phyloP scores from a whole-genome alignment of 192 early-diverging fungal genomes.

The Linnemannia elongata region DNA sequence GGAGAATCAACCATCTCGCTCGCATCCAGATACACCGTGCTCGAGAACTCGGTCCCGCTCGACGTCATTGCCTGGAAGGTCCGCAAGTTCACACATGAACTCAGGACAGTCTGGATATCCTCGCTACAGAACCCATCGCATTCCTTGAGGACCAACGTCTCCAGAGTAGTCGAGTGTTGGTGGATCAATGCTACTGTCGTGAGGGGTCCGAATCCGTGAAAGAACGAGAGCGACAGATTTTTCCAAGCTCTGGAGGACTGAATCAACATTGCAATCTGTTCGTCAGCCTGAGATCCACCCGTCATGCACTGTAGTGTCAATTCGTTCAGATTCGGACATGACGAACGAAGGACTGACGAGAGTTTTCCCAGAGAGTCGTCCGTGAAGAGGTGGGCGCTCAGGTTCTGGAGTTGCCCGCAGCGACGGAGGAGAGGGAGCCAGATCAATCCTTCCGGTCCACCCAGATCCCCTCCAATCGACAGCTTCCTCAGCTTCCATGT shows the following conservation, averaged over 20 bases:
- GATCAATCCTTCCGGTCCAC: slow-evolving; percentile 21
- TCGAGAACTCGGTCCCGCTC: slow-evolving; percentile 31
- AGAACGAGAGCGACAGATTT: slow-evolving; percentile 23
- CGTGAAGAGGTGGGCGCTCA: slow-evolving; percentile 21
- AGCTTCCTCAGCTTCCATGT: slow-evolving; percentile 24
- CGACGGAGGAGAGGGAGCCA: slow-evolving; percentile 33
- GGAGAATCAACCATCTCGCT: slow-evolving; percentile 40
- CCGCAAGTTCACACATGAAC: slow-evolving; percentile 25
- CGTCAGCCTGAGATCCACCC: slow-evolving; percentile 33
- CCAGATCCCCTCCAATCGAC: slow-evolving; percentile 32
- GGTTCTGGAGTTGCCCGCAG: not conserved
- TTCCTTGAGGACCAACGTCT: slow-evolving; percentile 29
- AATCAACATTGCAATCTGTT: slow-evolving; percentile 25
- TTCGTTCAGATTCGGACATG: slow-evolving; percentile 23
- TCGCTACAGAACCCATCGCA: slow-evolving; percentile 43
- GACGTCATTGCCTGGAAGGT: slow-evolving; percentile 38
- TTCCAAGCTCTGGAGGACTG: slow-evolving; percentile 19
- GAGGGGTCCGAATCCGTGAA: slow-evolving; percentile 41
- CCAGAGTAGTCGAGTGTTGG: slow-evolving; percentile 25
- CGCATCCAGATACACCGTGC: slow-evolving; percentile 48
- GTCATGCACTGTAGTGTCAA: slow-evolving; percentile 32
- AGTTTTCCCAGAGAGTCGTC: slow-evolving; percentile 11
- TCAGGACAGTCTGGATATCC: slow-evolving; percentile 35
- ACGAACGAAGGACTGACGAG: not conserved
- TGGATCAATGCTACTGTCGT: slow-evolving; percentile 27